Percentiles rank a stretch among this genome's conserved stretches.
Evolutionary conservation across 2,329 filamentous ascomycete species (phyloP).

Genomic region (Pseudopyrenochaeta lycopersici): DNA sequence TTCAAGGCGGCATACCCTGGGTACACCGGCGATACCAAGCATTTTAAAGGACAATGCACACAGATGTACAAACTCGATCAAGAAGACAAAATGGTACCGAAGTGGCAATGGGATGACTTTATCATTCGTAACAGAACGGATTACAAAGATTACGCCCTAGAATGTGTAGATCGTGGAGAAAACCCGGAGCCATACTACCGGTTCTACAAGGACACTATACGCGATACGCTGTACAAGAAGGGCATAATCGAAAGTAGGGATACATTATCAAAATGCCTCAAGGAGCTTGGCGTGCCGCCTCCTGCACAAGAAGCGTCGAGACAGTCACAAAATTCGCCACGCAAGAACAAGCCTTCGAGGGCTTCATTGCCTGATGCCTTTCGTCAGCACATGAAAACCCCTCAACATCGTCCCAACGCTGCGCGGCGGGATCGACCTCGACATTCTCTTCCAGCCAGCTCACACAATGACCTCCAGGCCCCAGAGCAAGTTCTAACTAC

Average conservation of each 20-base stretch:
- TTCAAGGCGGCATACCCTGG: constrained; percentile 48
- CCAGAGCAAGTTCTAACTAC: not conserved
- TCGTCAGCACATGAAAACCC: constrained; percentile 1
- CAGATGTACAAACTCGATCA: constrained; percentile 37
- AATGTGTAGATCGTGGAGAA: constrained; percentile 34
- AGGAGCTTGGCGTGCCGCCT: constrained; percentile 24
- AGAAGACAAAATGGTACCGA: constrained; percentile 45
- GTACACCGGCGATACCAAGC: constrained; percentile 42
- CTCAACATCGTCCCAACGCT: not conserved
- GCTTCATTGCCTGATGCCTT: constrained; percentile 15
- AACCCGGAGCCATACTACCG: constrained; percentile 37
- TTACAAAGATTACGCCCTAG: constrained; percentile 35
- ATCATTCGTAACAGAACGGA: constrained; percentile 46
- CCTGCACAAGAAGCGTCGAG: not conserved
- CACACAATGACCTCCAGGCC: not conserved
- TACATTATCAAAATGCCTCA: constrained; percentile 29
- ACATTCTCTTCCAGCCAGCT: constrained; percentile 25
- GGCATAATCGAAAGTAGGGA: constrained; percentile 28
- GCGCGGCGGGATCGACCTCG: constrained; percentile 10
- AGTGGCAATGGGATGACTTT: constrained; percentile 52
- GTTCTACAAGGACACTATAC: constrained; percentile 47
- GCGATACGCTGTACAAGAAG: constrained; percentile 34
- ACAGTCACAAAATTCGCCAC: not conserved
- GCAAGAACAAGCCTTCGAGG: constrained; percentile 2
- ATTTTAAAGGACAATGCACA: constrained; percentile 43